Base-by-base conservation (phyloP, 352 stramenopile genomes). In the Pythium grandisporangium region DNA sequence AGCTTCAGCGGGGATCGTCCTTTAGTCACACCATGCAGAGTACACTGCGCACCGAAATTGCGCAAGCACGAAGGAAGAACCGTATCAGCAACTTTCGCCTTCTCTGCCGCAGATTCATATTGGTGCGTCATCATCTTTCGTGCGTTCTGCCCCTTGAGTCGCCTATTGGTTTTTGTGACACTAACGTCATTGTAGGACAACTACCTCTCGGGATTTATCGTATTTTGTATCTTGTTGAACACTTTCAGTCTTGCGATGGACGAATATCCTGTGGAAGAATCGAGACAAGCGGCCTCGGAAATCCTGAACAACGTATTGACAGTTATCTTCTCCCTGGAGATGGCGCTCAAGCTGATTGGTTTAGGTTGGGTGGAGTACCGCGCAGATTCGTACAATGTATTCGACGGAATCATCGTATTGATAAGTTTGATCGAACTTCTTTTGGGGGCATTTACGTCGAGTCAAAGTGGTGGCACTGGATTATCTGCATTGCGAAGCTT, bases 401-500 rank as follows among this genome's bases (percentile, higher is more conserved):
- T 85, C 37, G 72, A 85, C 42, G 61, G 58, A 3, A 49, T 69
- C 21, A 78, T 84, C 16, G 65, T 85, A 2, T 40, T 70, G 33
- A 47, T 76, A 26, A 74, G 67, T 30, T 30, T 79, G 7, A 46
- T 71, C 21, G 67, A 84, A 25, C 48, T 75, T 11, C 33, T 61
- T 0, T 41, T 69, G 37, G 71, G 70, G 19, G 11, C 38, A 2
- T 37, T 59, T 14, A 51, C 55, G 29, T 51, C 51, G 13, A 45
- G 41, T 41, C 38, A 37, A 5, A 57, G 59, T 11, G 49, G 34
- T 12, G 33, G 38, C 30, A 85, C 73, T 4, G 73, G 70, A 5
- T 64, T 96, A 12, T 66, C 83, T 22, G 84, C 73, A 17, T 59
- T 95, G 10, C 61, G 86, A 29, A 69, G 88, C 21, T 84, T 95